Percentiles rank a stretch among this genome's conserved stretches.
Conservation (phyloP, 2,329 filamentous ascomycete genomes). For the Tolypocladium sp. region DNA sequence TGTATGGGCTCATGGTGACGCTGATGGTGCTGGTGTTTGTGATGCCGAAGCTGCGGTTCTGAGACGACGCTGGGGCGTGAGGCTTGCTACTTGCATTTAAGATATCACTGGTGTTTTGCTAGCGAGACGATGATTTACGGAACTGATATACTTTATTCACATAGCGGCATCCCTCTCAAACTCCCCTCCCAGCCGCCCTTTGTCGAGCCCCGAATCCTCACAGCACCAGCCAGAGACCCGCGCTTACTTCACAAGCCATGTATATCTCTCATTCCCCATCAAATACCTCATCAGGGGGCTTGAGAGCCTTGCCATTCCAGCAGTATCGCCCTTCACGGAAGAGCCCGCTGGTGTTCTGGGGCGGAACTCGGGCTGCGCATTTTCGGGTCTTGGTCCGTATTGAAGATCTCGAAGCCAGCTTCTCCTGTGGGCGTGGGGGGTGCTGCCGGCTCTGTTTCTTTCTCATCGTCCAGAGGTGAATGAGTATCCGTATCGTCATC, state of each 20-base stretch:
- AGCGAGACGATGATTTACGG: neutral
- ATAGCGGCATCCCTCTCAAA: neutral
- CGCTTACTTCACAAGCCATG: neutral
- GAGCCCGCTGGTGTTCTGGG: neutral
- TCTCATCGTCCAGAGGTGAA: neutral
- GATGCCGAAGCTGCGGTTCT: slow-evolving; percentile 82
- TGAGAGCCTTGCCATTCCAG: neutral
- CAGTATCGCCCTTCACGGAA: neutral
- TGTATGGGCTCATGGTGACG: slow-evolving; percentile 71
- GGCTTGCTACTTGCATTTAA: neutral
- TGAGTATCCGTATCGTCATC: neutral
- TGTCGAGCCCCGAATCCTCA: neutral
- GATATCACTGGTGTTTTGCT: neutral
- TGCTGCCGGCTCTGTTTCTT: neutral
- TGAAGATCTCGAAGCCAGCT: neutral
- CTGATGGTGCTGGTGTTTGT: slow-evolving; percentile 76
- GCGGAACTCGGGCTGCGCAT: neutral
- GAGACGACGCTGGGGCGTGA: slow-evolving; percentile 9
- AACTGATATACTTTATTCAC: no score
- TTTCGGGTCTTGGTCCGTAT: neutral
- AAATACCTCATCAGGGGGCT: neutral
- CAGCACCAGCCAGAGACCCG: neutral
- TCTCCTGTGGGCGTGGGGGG: neutral
- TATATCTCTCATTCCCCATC: neutral
- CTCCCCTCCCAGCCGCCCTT: neutral